phyloP scores from a whole-genome alignment of 257 asterid species.

The Ophiorrhiza pumila region DNA sequence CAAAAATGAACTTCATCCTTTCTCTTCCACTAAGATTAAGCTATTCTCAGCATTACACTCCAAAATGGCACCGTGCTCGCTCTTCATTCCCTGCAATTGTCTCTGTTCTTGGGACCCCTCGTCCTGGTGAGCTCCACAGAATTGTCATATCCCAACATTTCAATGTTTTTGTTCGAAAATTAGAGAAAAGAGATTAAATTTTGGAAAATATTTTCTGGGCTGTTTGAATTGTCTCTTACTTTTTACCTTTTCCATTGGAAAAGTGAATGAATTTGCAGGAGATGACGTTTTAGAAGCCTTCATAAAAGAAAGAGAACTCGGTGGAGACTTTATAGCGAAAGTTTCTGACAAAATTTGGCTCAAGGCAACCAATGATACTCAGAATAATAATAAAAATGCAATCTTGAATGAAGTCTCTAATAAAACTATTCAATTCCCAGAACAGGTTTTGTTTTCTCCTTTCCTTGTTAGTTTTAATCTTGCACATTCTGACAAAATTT shows the following conservation, averaged over 20 bases:
- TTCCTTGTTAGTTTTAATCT: background rate
- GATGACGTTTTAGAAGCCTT: slow-evolving; percentile 61
- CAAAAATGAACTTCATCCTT: slow-evolving; percentile 16
- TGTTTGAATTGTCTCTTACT: background rate
- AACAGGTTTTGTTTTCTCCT: slow-evolving; percentile 33
- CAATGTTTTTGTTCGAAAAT: background rate
- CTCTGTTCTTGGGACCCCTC: slow-evolving; percentile 63
- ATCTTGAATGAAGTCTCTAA: slow-evolving; percentile 22
- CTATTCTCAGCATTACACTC: background rate
- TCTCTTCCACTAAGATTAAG: slow-evolving; percentile 13
- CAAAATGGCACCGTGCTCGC: slow-evolving; percentile 39
- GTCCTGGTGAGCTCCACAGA: slow-evolving; percentile 39
- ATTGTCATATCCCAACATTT: background rate
- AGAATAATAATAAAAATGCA: slow-evolving; percentile 16
- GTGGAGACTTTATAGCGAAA: slow-evolving; percentile 72
- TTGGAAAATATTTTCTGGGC: background rate
- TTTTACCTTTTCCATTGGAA: slow-evolving; percentile 4
- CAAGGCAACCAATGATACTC: slow-evolving; percentile 21
- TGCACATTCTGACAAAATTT: slow-evolving; percentile 56
- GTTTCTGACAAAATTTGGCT: slow-evolving; percentile 66
- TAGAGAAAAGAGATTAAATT: background rate
- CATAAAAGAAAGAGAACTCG: slow-evolving; percentile 64
- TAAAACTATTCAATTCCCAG: slow-evolving; percentile 22
- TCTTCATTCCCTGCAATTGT: slow-evolving; percentile 27
- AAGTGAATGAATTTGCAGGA: slow-evolving; percentile 45